Evolutionary conservation across 78 protist genomes (phyloP).

Genomic region (Dictyostelium intermedium): DNA sequence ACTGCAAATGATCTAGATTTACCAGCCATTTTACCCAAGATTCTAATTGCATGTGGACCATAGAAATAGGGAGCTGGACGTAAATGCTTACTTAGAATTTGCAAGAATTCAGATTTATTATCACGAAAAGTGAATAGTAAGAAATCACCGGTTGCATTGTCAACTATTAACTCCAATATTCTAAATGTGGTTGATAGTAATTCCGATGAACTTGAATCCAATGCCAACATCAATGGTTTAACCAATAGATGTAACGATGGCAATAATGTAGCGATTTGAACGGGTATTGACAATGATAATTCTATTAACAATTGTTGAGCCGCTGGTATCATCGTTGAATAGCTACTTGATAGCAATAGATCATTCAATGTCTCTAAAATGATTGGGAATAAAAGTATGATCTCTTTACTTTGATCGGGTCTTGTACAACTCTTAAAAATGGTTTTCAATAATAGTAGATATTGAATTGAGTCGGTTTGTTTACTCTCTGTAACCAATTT

Average conservation of each 20-base stretch:
- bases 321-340: background rate
- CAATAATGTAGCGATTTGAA: slow-evolving; percentile 82
- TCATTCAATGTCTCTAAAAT: slow-evolving; percentile 84
- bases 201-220: slow-evolving; percentile 45
- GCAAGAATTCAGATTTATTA: slow-evolving; percentile 54
- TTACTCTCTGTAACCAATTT: slow-evolving; percentile 28
- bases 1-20: slow-evolving; percentile 82
- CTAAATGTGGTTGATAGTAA: slow-evolving; percentile 5
- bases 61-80: slow-evolving; percentile 80
- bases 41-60: slow-evolving; percentile 88
- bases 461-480: slow-evolving; percentile 15
- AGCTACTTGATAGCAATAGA: slow-evolving; percentile 27
- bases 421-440: slow-evolving; percentile 24
- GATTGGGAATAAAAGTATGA: slow-evolving; percentile 21
- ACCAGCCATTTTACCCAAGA: slow-evolving; percentile 97
- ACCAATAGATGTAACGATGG: slow-evolving; percentile 89
- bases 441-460: background rate
- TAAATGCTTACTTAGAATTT: slow-evolving; percentile 62
- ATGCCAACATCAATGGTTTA: slow-evolving; percentile 88
- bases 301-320: slow-evolving; percentile 88
- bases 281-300: slow-evolving; percentile 93
- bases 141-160: slow-evolving; percentile 88
- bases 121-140: slow-evolving; percentile 30
- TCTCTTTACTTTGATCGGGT: slow-evolving; percentile 39
- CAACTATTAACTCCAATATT: slow-evolving; percentile 89